These are phyloP conservation scores for Aspergillus persii DNA, from an alignment of 2,329 filamentous ascomycete genomes.

Conservation along the genomic window DNA sequence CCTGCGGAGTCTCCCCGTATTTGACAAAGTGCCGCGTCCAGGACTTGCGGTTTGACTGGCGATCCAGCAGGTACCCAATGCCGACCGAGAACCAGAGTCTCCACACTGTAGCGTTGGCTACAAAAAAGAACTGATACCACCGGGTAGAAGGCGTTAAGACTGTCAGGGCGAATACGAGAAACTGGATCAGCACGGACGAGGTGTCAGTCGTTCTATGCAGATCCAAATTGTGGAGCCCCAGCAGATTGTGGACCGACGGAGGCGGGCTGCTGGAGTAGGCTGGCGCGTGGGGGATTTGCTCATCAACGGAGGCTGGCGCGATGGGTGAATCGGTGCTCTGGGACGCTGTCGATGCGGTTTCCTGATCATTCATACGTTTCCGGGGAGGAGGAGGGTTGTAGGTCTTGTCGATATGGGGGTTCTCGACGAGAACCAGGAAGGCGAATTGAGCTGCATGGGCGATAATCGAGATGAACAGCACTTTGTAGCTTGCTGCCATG, in stretches of 20 bases:
- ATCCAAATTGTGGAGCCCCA: conserved; percentile 82
- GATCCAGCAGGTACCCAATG: conserved; percentile 77
- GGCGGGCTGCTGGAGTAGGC: conserved; percentile 53
- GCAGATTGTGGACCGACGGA: conserved; percentile 73
- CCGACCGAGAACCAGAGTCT: conserved; percentile 90
- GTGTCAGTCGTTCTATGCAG: conserved; percentile 83
- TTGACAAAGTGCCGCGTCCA: conserved; percentile 99
- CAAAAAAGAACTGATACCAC: conserved; percentile 73
- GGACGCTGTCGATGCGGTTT: conserved; percentile 25
- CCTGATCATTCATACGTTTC: conserved; percentile 47
- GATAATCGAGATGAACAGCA: conserved; percentile 93
- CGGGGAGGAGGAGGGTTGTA: conserved; percentile 84
- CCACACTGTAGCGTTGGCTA: conserved; percentile 77
- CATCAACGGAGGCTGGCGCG: conserved; percentile 34
- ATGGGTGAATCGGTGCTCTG: conserved; percentile 33
- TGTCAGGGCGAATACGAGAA: conserved; percentile 73
- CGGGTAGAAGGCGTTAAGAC: conserved; percentile 74
- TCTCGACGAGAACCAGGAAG: conserved; percentile 89
- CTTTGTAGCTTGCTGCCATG: conserved; percentile 96
- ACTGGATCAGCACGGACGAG: conserved; percentile 70
- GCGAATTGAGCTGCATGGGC: conserved; percentile 93
- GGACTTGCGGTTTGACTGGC: conserved; percentile 84
- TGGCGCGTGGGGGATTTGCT: conserved; percentile 38
- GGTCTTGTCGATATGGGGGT: conserved; percentile 95
- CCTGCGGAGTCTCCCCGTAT: conserved; percentile 82